Base-by-base conservation (phyloP, 352 stramenopile species). In the Globisporangium viniferum region DNA sequence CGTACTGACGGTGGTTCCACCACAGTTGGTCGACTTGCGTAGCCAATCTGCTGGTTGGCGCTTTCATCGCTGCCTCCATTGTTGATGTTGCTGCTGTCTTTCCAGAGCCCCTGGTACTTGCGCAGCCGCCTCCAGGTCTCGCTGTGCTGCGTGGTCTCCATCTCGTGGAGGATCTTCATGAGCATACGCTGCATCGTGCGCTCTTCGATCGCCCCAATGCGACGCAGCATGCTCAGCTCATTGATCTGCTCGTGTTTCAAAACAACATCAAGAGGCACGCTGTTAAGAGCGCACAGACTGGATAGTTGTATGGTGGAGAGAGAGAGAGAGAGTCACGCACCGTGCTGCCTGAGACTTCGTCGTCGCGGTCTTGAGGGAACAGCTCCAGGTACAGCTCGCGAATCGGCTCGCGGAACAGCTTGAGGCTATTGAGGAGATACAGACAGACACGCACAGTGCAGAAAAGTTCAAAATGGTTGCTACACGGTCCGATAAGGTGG, bases 181-280 rank as follows among this genome's bases (percentile, higher is more conserved):
- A 91, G 75, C 31, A 91, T 73, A 24, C 82, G 81, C 70, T 88
- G 83, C 81, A 89, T 91, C 22, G 78, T 68, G 5, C 83, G 81
- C 65, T 90, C 81, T 62, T 90, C 79, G 39, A 90, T 86, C 6
- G 73, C 66, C 1, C 83, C 83, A 27, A 91, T 86, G 31, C 74
- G 75, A 4, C 78, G 79, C 36, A 89, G 66, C 63, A 76, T 79
- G 61, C 33, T 79, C n/a, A 79, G 33, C 15, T 84, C 77, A 35
- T 79, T 65, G 51, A 68, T 74, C 76, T 82, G 22, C 1, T 29
- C 6, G 9, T 14, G 22, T 18, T 59, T 33, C 35, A 29, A 10
- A 24, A 51, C 5, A 24, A 51, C 5, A n/a, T 9, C 18, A 18
- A 51, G 7, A 51, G 15, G 20, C 18, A 10, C 18, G 8, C 44